phyloP scores from a whole-genome alignment of 108 stramenopile genomes.

The Chaetoceros muelleri region DNA sequence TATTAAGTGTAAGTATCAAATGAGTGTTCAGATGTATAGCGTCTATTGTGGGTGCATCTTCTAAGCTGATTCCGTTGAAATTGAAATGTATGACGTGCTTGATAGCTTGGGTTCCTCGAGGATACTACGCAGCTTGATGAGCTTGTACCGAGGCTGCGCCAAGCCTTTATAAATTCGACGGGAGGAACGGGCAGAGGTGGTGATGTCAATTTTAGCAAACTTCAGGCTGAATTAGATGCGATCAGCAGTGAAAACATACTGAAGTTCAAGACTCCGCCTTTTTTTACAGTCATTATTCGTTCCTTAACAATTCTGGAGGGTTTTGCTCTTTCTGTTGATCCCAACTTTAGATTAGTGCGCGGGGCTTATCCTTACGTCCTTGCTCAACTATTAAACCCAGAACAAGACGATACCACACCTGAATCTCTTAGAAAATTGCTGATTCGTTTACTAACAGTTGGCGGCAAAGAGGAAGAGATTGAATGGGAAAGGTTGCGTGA shows the following conservation, averaged over 20 bases:
- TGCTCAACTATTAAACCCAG: conserved; percentile 50
- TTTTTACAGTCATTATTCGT: conserved; percentile 85
- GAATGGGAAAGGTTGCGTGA: conserved; percentile 60
- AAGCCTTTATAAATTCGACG: conserved; percentile 67
- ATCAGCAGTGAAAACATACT: conserved; percentile 72
- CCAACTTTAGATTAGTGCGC: conserved; percentile 78
- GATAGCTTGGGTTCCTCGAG: conserved; percentile 73
- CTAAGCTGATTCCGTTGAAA: no score
- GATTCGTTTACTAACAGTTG: conserved; percentile 54
- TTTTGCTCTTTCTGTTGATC: conserved; percentile 79
- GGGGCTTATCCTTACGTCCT: conserved; percentile 93
- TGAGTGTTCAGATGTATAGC: no score
- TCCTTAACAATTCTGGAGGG: conserved; percentile 88
- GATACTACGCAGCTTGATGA: conserved; percentile 73
- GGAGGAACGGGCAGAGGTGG: conserved; percentile 82
- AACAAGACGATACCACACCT: conserved; percentile 39
- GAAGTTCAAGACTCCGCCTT: conserved; percentile 78
- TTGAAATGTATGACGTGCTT: no score
- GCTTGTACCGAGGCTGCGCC: conserved; percentile 66
- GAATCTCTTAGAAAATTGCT: conserved; percentile 55
- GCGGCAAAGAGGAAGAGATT: conserved; percentile 49
- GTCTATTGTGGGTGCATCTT: no score
- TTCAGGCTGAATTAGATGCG: conserved; percentile 72
- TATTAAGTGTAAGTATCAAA: conserved; percentile 43
- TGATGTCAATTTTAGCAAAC: conserved; percentile 74